phyloP scores from a whole-genome alignment of 768 basidiomycete genomes.

The Termitomyces sp. region DNA sequence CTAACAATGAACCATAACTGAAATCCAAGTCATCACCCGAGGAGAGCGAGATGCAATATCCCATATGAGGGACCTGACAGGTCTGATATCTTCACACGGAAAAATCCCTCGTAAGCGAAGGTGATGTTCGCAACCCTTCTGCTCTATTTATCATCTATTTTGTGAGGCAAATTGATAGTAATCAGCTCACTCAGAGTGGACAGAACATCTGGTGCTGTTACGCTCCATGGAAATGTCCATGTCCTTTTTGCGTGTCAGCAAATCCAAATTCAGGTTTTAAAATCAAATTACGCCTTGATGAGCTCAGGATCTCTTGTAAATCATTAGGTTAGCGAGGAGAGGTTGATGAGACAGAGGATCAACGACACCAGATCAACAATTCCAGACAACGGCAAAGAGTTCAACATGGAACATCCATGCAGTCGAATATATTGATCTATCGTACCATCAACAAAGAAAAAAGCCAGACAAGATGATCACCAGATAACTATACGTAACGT shows the following conservation, averaged over 20 bases:
- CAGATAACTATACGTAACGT: slow-evolving; percentile 1
- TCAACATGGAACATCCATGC: background rate
- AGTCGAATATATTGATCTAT: background rate
- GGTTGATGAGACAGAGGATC: background rate
- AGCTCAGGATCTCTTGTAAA: background rate
- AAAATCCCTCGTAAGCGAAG: too few species aligned
- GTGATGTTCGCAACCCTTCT: too few species aligned
- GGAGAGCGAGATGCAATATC: too few species aligned
- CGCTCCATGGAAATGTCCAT: too few species aligned
- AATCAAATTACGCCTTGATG: background rate
- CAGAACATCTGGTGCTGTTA: too few species aligned
- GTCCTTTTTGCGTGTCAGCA: background rate
- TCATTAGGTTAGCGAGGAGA: background rate
- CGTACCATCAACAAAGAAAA: background rate
- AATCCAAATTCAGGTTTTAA: background rate
- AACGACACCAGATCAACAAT: background rate
- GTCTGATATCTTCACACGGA: too few species aligned
- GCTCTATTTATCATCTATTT: too few species aligned
- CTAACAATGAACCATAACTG: too few species aligned
- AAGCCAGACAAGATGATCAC: background rate
- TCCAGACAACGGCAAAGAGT: background rate
- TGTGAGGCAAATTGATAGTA: too few species aligned
- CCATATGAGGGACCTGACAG: too few species aligned
- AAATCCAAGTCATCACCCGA: too few species aligned
- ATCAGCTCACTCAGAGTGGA: too few species aligned